A percentile compares a stretch with the other conserved stretches of the same genome.
phyloP scores from a whole-genome alignment of 1,284 basidiomycete genomes.

The Ceratobasidium sp. region DNA sequence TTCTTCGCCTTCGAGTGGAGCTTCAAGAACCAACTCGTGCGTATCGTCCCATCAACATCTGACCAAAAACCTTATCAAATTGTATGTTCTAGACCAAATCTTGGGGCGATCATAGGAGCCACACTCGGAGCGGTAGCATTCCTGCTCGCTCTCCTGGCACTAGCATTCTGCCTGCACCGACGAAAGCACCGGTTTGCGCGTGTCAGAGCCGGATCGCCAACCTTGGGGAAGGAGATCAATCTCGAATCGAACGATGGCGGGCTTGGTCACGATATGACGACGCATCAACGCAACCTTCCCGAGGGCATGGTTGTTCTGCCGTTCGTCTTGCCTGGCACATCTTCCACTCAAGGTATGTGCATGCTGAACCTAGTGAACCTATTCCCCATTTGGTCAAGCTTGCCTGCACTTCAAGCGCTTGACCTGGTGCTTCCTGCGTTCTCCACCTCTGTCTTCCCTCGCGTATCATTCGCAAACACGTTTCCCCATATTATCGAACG shows the following conservation, averaged over 20 bases:
- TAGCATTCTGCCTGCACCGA: not conserved
- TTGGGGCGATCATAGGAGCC: constrained; percentile 15
- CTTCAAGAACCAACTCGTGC: not conserved
- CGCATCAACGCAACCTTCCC: not conserved
- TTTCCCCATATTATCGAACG: not conserved
- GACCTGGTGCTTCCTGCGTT: not conserved
- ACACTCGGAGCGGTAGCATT: constrained; percentile 2
- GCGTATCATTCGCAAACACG: not conserved
- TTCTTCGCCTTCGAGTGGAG: not conserved
- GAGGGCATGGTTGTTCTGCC: not conserved
- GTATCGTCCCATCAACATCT: not conserved
- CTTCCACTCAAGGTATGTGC: constrained; percentile 19
- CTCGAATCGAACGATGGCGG: not conserved
- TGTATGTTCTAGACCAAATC: not conserved
- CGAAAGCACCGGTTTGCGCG: constrained; percentile 9
- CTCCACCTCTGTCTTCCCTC: not conserved
- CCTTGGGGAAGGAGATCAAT: not conserved
- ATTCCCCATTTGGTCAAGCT: not conserved
- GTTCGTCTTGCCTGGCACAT: not conserved
- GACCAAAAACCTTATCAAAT: not conserved
- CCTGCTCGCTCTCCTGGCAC: not conserved
- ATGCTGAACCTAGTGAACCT: not conserved
- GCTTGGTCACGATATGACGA: not conserved
- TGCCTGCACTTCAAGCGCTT: not conserved
- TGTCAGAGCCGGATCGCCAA: not conserved